These are phyloP conservation scores for Talaromyces liani DNA, from an alignment of 495 filamentous ascomycete species.

Conservation along the genomic window DNA sequence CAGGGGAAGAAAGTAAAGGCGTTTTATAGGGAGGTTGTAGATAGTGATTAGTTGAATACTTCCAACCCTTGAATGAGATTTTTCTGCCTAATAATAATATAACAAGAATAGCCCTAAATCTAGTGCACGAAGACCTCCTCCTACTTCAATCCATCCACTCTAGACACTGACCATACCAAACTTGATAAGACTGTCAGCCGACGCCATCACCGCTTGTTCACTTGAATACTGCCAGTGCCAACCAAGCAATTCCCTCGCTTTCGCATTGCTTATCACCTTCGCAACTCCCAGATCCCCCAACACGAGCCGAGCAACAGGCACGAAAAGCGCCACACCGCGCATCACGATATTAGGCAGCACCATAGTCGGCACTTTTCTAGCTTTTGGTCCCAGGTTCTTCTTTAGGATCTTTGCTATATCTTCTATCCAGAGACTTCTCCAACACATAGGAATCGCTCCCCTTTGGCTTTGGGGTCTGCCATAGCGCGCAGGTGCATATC, in stretches of 20 bases:
- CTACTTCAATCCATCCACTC: neutral
- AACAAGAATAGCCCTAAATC: neutral
- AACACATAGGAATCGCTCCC: neutral
- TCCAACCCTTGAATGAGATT: neutral
- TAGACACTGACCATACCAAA: conserved; percentile 1
- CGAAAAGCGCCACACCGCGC: neutral
- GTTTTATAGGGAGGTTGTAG: conserved; percentile 21
- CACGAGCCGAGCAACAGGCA: neutral
- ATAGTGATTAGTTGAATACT: neutral
- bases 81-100: neutral
- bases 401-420: neutral
- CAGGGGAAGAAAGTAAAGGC: conserved; percentile 30
- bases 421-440: neutral
- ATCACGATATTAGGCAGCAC: neutral
- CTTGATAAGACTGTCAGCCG: neutral
- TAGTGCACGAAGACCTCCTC: neutral
- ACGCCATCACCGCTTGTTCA: neutral
- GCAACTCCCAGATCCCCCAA: neutral
- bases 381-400: neutral
- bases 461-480: conserved; percentile 6
- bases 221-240: conserved; percentile 3
- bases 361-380: neutral
- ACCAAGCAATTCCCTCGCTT: conserved; percentile 1
- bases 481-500: conserved; percentile 27
- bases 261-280: neutral